These are phyloP conservation scores for Colletotrichum spaethianum DNA, from an alignment of 2,329 filamentous ascomycete species.

Conservation along the genomic window DNA sequence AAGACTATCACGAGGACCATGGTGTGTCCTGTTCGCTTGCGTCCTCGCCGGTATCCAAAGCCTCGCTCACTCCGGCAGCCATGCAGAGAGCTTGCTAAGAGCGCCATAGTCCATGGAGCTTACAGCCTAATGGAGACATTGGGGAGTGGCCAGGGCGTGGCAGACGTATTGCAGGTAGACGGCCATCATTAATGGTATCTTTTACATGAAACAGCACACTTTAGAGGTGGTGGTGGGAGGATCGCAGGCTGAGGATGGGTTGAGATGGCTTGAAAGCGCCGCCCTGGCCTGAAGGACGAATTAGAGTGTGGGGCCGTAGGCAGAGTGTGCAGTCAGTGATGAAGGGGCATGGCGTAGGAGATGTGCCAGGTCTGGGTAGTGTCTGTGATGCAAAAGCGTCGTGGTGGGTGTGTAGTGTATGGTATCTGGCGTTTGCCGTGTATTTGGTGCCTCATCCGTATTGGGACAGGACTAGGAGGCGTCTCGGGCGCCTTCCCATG, in stretches of 20 bases:
- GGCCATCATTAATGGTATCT: slow-evolving; percentile 13
- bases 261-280: slow-evolving; percentile 26
- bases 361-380: slow-evolving; percentile 30
- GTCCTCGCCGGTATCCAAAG: slow-evolving; percentile 19
- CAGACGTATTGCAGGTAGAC: background rate
- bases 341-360: slow-evolving; percentile 23
- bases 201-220: slow-evolving; percentile 39
- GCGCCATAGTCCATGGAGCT: slow-evolving; percentile 25
- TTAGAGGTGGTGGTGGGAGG: slow-evolving; percentile 13
- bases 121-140: slow-evolving; percentile 1
- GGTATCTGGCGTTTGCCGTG: slow-evolving; percentile 14
- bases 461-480: slow-evolving; percentile 3
- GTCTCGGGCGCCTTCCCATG: slow-evolving; percentile 3
- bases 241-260: slow-evolving; percentile 15
- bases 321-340: slow-evolving; percentile 35
- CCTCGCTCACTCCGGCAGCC: slow-evolving; percentile 10
- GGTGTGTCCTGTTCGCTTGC: slow-evolving; percentile 22
- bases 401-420: slow-evolving; percentile 12
- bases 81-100: slow-evolving; percentile 11
- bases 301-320: slow-evolving; percentile 33
- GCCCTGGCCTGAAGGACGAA: slow-evolving; percentile 29
- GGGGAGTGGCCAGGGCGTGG: background rate
- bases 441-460: background rate
- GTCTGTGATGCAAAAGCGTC: slow-evolving; percentile 16
- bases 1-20: slow-evolving; percentile 23